Percentiles rank a stretch among this genome's conserved stretches.
Evolutionary conservation across 352 stramenopile genomes (phyloP).

Genomic region (Phytophthora idaei): DNA sequence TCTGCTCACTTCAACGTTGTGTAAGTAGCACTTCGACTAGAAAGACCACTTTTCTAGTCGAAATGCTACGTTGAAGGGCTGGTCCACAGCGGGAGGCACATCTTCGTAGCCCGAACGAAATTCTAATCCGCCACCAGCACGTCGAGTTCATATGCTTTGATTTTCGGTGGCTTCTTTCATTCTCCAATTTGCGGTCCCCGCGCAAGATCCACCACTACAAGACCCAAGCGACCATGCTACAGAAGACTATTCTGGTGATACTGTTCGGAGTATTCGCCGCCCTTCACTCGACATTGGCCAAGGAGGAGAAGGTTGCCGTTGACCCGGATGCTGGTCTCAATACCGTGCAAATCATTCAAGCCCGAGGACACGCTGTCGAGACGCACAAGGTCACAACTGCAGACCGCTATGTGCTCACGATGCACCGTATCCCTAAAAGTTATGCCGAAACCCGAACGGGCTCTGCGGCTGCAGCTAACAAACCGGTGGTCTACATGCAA

Average conservation of each 20-base stretch:
- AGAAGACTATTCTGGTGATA: conserved; percentile 3
- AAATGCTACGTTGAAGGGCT: conserved; percentile 17
- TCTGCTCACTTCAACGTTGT: conserved; percentile 22
- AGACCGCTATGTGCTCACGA: conserved; percentile 62
- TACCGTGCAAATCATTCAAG: conserved; percentile 42
- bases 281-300: conserved; percentile 2
- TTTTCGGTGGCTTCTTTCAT: conserved; percentile 14
- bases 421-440: conserved; percentile 56
- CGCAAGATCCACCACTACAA: conserved; percentile 10
- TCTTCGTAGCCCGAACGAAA: conserved; percentile 17
- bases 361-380: conserved; percentile 51
- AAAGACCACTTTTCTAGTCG: conserved; percentile 9
- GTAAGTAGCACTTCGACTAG: neutral
- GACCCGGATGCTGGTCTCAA: conserved; percentile 45
- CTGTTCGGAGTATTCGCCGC: conserved; percentile 2
- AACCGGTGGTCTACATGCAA: conserved; percentile 54
- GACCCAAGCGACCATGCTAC: conserved; percentile 6
- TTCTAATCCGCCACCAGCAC: conserved; percentile 3
- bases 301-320: conserved; percentile 29
- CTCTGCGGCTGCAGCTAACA: conserved; percentile 25
- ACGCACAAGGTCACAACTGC: conserved; percentile 53
- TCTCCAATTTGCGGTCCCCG: conserved; percentile 19
- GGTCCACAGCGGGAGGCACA: conserved; percentile 10
- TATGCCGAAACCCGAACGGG: conserved; percentile 43
- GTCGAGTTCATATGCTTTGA: conserved; percentile 1